Evolutionary conservation across 2,329 filamentous ascomycete genomes (phyloP).

Genomic region (Aspergillus sp.): DNA sequence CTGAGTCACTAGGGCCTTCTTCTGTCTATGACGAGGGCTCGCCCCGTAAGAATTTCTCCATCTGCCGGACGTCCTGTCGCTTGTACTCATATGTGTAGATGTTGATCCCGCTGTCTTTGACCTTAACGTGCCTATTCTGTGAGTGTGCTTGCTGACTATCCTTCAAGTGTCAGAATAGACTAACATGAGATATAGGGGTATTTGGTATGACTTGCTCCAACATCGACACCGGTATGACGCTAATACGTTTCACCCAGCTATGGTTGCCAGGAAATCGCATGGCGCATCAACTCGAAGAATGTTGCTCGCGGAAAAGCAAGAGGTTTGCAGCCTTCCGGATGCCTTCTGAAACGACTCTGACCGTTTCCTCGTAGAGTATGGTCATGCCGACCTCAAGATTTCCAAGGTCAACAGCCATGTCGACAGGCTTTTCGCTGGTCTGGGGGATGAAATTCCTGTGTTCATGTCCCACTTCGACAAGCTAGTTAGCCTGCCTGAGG

Average conservation of each 20-base stretch:
- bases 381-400: constrained; percentile 66
- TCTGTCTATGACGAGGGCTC: constrained; percentile 80
- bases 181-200: too few species aligned
- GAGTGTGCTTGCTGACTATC: constrained; percentile 49
- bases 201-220: too few species aligned
- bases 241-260: constrained; percentile 34
- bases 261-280: constrained; percentile 70
- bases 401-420: constrained; percentile 59
- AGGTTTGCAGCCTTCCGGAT: background rate
- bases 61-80: too few species aligned
- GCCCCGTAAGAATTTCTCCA: constrained; percentile 47
- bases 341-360: too few species aligned
- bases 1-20: constrained; percentile 48
- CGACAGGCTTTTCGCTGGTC: constrained; percentile 73
- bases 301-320: constrained; percentile 66
- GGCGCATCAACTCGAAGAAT: constrained; percentile 62
- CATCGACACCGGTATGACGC: too few species aligned
- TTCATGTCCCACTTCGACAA: constrained; percentile 94
- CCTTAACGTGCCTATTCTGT: constrained; percentile 61
- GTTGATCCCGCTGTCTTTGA: constrained; percentile 81
- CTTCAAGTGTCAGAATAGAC: too few species aligned
- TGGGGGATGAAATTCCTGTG: constrained; percentile 69
- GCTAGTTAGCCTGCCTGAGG: constrained; percentile 65
- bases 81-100: constrained; percentile 32
- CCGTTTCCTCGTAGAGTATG: constrained; percentile 58